Base-by-base conservation (phyloP, 306 rosid species). In the Luffa aegyptiaca region DNA sequence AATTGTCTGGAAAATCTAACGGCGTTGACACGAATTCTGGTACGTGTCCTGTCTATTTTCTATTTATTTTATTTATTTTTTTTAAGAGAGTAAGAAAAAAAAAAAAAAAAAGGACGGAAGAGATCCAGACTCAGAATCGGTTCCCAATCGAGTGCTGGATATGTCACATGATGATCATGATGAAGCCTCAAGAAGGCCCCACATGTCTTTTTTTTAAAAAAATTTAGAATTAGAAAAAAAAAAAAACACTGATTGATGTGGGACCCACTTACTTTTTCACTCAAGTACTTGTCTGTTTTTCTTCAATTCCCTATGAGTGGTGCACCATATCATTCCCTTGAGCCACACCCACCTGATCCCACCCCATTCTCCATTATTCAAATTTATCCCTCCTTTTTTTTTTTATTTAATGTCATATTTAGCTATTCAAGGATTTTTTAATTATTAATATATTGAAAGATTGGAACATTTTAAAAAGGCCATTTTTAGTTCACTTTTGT, bases 11-110 rank as follows among this genome's bases (percentile, higher is more conserved):
- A 76, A 85, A 42, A 89, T 88, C 86, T 41, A 89, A 86, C 85
- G 88, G 89, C 88, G 90, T 89, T 88, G 90, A 86, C 94, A 86
- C 91, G 76, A 83, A 80, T 80, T 61, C 78, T 63, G 46, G 55
- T 80, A 80, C 46, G 82, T 33, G 85, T 87, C 80, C 48, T 46
- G 80, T 84, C 88, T 64, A 0, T 35, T 14, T 16, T 39, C 16
- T 12, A 0, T 35, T 20, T 33, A 1, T 31, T 18, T 42, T 20
- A 9, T 0, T n/a, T 70, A 36, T 1, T 8, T 46, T 78, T 81
- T 82, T 59, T 39, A 1, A 12, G 42, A 37, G 10, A 37, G n/a
- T 48, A 36, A 61, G 31, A 3, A 12, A 26, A 5, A 26, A 0
- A 41, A 44, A 70, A 36, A 9, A 8, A 1, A 48, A 12, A 37